These are phyloP conservation scores for Fomitopsis pinicola DNA, from an alignment of 1,284 basidiomycete genomes.

Conservation along the genomic window DNA sequence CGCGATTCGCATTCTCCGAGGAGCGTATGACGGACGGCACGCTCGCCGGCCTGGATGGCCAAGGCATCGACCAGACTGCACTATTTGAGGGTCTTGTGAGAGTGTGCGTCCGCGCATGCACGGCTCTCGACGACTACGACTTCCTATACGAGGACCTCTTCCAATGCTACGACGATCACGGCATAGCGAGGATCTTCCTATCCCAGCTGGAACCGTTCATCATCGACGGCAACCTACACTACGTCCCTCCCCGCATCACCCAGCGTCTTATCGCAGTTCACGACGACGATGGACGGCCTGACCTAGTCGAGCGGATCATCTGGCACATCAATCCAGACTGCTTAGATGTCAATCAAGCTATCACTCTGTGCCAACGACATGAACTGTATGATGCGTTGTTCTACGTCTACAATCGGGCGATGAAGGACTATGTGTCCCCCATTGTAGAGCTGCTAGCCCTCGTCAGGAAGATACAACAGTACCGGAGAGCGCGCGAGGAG, in stretches of 20 bases:
- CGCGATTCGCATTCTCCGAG: constrained; percentile 90
- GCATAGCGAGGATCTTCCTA: constrained; percentile 88
- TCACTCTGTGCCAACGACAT: constrained; percentile 80
- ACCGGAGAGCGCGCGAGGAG: constrained; percentile 36
- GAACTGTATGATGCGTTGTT: constrained; percentile 91
- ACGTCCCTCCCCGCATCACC: constrained; percentile 83
- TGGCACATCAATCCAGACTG: constrained; percentile 94
- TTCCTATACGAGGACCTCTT: constrained; percentile 94
- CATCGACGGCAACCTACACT: constrained; percentile 66
- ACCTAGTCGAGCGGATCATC: constrained; percentile 84
- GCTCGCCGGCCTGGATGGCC: constrained; percentile 76
- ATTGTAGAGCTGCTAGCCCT: constrained; percentile 82
- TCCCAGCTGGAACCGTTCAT: constrained; percentile 83
- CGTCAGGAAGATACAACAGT: constrained; percentile 64
- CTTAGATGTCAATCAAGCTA: constrained; percentile 92
- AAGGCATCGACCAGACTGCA: constrained; percentile 88
- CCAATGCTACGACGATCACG: constrained; percentile 82
- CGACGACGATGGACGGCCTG: constrained; percentile 67
- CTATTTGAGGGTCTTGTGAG: constrained; percentile 88
- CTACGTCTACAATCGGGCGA: constrained; percentile 87
- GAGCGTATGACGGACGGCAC: constrained; percentile 90
- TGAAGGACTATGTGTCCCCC: constrained; percentile 88
- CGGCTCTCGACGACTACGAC: constrained; percentile 75
- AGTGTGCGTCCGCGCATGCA: constrained; percentile 79
- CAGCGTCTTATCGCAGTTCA: constrained; percentile 83